Percentiles rank a stretch among this genome's conserved stretches.
Evolutionary conservation across 2,329 filamentous ascomycete genomes (phyloP).

Genomic region (Periconia digitata): DNA sequence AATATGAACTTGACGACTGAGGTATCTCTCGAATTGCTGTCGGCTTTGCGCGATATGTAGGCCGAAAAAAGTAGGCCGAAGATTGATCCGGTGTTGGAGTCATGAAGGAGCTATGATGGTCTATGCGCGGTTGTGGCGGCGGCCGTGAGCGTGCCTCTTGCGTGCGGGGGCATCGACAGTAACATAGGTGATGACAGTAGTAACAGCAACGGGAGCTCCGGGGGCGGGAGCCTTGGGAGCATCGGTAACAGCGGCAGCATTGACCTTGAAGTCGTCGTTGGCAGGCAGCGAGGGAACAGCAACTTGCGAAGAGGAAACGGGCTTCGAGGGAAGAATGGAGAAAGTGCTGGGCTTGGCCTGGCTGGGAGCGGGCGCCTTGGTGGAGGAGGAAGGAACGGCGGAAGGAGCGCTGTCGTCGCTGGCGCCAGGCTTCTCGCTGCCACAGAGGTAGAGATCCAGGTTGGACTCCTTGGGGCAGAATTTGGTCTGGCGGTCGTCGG

Average conservation of each 20-base stretch:
- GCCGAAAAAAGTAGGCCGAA: no score
- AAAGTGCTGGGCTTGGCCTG: background rate
- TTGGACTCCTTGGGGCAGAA: conserved; percentile 28
- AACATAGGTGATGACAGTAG: conserved; percentile 7
- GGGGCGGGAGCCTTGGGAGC: background rate
- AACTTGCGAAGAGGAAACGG: background rate
- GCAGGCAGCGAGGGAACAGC: background rate
- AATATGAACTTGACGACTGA: conserved; percentile 31
- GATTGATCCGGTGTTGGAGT: no score
- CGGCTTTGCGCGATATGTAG: conserved; percentile 22
- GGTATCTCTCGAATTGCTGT: conserved; percentile 30
- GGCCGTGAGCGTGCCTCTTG: conserved; percentile 35
- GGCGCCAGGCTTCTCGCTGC: conserved; percentile 25
- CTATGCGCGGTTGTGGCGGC: conserved; percentile 39
- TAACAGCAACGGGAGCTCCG: conserved; percentile 2
- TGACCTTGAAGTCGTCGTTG: background rate
- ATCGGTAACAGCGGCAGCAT: background rate
- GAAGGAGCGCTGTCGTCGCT: conserved; percentile 15
- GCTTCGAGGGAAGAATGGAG: background rate
- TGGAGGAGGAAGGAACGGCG: conserved; percentile 11
- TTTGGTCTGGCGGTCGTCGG: conserved; percentile 37
- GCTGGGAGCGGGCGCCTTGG: conserved; percentile 10
- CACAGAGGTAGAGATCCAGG: conserved; percentile 41
- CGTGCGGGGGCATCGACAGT: conserved; percentile 23
- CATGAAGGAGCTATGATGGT: conserved; percentile 9